phyloP scores from a whole-genome alignment of 257 asterid genomes.

The Solanum stenotomum region DNA sequence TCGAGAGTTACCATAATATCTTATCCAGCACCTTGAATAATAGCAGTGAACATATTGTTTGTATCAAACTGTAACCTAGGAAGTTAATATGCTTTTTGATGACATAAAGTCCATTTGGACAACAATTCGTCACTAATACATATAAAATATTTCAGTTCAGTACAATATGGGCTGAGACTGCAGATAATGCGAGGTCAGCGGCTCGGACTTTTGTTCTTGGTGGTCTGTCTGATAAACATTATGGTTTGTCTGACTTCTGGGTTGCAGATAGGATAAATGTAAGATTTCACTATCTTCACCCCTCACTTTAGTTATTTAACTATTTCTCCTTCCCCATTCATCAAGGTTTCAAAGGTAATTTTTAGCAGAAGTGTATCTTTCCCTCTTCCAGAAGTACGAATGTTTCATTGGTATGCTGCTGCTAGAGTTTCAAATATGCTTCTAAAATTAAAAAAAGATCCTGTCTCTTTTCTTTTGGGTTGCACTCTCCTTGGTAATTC shows the following conservation, averaged over 20 bases:
- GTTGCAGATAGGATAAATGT: slow-evolving; percentile 53
- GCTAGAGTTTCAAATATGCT: not conserved
- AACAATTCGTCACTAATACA: not conserved
- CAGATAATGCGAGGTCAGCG: slow-evolving; percentile 87
- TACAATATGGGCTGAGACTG: slow-evolving; percentile 92
- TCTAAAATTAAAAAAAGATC: not conserved
- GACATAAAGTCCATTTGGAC: not conserved
- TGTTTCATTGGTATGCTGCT: not conserved
- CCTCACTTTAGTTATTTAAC: not conserved
- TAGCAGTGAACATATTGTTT: not conserved
- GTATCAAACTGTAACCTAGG: not conserved
- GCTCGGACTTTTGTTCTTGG: slow-evolving; percentile 81
- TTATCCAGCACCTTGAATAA: not conserved
- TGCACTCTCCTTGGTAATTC: not conserved
- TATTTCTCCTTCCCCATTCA: not conserved
- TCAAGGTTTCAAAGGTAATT: not conserved
- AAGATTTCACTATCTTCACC: slow-evolving; percentile 12
- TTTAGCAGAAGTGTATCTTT: not conserved
- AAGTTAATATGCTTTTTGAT: not conserved
- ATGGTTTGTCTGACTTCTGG: slow-evolving; percentile 89
- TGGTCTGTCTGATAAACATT: slow-evolving; percentile 71
- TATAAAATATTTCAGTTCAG: slow-evolving; percentile 45
- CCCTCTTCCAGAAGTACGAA: not conserved
- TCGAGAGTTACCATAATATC: not conserved
- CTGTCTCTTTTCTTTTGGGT: not conserved